Evolutionary conservation across 2,329 filamentous ascomycete species (phyloP), one percentile per base, ranked within the genome.

Genomic region (Colletotrichum abscissum): DNA sequence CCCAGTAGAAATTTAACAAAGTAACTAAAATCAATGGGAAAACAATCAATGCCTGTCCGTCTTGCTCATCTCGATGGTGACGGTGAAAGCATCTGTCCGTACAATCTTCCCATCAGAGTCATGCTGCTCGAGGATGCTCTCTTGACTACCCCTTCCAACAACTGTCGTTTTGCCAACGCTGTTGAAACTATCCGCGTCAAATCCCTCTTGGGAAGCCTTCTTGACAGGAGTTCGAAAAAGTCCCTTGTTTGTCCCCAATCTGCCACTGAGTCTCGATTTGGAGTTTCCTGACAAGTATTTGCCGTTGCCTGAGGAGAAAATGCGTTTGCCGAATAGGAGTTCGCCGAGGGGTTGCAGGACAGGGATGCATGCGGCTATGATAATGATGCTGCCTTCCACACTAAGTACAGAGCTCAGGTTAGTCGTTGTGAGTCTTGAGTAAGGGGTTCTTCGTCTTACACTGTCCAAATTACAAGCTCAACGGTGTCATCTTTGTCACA

Each of bases 321-420:
- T 69, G 67, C 67, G 67, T 5, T 63, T 69, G 67, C 67, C 67
- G 9, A 69, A 69, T 22, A 46, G 26, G 26, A 69, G 52, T 22
- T 64, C 67, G 26, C 26, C 59, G 3, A 82, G 78, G 5, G 81
- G 81, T 35, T 81, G 79, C 2, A 83, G 78, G 14, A 81, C 76
- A 7, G 81, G 81, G 35, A 82, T 80, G 38, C 78, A 82, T 35
- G 78, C 78, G 3, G 81, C 81, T 42, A 82, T 82, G 58, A 82
- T 82, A 38, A 82, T 80, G 52, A 78, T 79, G 54, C 77, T 78
- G 7, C 79, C 78, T 73, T 83, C 81, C 66, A 81, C 42, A 46
- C 42, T n/a, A n/a, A n/a, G n/a, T 46, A 9, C 4, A 46, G 42
- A 46, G 7, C 6, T 8, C 42, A 9, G 1, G 42, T 46, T n/a